Conservation (phyloP, 495 filamentous ascomycete species). For the Penicillium dipodomyicola region DNA sequence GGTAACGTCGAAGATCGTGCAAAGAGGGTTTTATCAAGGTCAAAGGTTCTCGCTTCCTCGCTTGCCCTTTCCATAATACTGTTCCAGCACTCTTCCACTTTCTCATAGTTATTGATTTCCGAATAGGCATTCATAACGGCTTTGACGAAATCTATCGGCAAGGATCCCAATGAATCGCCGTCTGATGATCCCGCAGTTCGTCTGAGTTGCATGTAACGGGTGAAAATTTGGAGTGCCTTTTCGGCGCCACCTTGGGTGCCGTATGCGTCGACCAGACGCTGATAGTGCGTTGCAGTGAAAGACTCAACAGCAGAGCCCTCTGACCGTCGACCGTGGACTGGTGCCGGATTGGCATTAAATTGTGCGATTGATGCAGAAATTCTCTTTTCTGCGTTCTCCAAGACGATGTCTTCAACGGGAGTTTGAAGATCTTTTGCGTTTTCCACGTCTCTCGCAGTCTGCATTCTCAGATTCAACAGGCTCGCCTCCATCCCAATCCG, state of each 20-base stretch:
- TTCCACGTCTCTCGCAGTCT: slow-evolving; percentile 35
- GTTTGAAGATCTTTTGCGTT: slow-evolving; percentile 9
- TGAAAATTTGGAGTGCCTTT: slow-evolving; percentile 55
- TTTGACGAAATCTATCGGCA: slow-evolving; percentile 58
- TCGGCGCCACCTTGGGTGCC: slow-evolving; percentile 53
- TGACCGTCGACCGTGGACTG: slow-evolving; percentile 21
- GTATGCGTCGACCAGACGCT: slow-evolving; percentile 62
- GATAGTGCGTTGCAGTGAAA: slow-evolving; percentile 50
- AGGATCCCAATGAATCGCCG: slow-evolving; percentile 23
- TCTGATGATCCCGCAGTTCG: slow-evolving; percentile 27
- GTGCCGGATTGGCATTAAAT: slow-evolving; percentile 27
- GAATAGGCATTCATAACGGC: slow-evolving; percentile 64
- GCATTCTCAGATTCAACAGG: slow-evolving; percentile 46
- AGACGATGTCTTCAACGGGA: slow-evolving; percentile 16
- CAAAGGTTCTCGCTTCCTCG: slow-evolving; percentile 34
- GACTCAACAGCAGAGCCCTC: slow-evolving; percentile 29
- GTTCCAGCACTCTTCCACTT: slow-evolving; percentile 65
- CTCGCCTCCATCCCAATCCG: slow-evolving; percentile 43
- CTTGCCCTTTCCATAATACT: slow-evolving; percentile 54
- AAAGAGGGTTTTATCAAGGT: slow-evolving; percentile 23
- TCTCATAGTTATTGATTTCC: slow-evolving; percentile 51
- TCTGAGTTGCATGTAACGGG: slow-evolving; percentile 43
- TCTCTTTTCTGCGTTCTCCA: slow-evolving; percentile 39
- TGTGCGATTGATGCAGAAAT: slow-evolving; percentile 33
- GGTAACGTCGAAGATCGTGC: neutral